Conservation (phyloP, 2,329 filamentous ascomycete genomes). For the Samsoniella hepiali region DNA sequence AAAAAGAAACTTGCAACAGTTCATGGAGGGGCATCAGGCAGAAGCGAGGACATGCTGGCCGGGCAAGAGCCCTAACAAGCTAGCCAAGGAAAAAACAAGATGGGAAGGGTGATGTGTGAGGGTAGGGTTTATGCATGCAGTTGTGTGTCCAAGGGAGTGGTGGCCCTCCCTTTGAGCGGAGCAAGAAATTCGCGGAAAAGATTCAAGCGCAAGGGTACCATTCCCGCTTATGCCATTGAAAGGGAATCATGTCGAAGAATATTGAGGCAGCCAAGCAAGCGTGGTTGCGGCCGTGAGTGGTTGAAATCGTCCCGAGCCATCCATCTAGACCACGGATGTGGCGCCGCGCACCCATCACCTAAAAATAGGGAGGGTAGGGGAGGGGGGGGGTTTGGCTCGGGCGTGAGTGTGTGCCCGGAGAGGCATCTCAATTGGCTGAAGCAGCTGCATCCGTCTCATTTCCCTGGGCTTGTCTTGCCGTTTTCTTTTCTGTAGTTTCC, state of each 20-base stretch:
- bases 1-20: neutral
- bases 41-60: neutral
- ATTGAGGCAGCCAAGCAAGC: no score
- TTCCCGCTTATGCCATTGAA: no score
- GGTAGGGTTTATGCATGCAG: slow-evolving; percentile 3
- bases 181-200: no score
- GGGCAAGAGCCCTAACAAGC: neutral
- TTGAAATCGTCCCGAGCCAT: neutral
- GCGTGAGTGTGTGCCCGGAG: neutral
- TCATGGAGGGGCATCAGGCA: neutral
- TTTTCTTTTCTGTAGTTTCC: neutral
- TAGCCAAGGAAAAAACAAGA: neutral
- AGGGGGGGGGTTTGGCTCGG: neutral
- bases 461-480: neutral
- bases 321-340: neutral
- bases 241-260: no score
- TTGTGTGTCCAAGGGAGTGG: neutral
- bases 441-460: slow-evolving; percentile 3
- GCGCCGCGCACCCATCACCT: neutral
- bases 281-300: neutral
- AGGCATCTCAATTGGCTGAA: slow-evolving; percentile 1
- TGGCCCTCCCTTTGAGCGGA: no score
- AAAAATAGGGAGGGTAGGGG: neutral
- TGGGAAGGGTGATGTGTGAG: neutral
- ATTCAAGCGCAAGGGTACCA: no score